phyloP scores from a whole-genome alignment of 1,284 basidiomycete species.

The Cryptococcus neoformans region DNA sequence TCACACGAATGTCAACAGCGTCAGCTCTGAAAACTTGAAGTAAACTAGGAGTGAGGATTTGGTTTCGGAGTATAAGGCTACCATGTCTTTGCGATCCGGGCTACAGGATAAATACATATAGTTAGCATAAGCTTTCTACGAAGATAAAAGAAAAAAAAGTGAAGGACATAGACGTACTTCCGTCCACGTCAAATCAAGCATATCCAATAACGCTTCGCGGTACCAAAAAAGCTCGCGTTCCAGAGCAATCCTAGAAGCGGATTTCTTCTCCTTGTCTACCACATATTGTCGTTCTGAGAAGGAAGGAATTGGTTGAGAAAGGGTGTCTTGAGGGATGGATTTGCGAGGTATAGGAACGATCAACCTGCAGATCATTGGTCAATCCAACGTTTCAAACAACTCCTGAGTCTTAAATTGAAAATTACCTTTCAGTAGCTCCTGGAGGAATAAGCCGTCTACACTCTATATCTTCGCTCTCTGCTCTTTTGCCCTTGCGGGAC shows the following conservation, averaged over 20 bases:
- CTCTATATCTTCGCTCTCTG: background rate
- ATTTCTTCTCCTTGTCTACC: constrained; percentile 67
- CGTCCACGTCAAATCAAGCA: constrained; percentile 69
- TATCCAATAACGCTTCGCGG: constrained; percentile 73
- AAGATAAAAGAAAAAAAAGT: background rate
- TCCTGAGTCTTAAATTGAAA: background rate
- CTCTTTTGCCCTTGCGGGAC: constrained; percentile 12
- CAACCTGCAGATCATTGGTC: constrained; percentile 54
- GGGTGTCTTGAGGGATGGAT: constrained; percentile 58
- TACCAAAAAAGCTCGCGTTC: constrained; percentile 91
- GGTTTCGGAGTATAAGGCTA: constrained; percentile 68
- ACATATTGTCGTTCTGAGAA: constrained; percentile 89
- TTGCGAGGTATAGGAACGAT: constrained; percentile 73
- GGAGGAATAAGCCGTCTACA: constrained; percentile 66
- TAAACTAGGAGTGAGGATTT: constrained; percentile 71
- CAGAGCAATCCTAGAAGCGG: constrained; percentile 58
- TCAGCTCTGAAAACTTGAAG: constrained; percentile 67
- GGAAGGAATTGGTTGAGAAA: constrained; percentile 70
- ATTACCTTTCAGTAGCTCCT: constrained; percentile 73
- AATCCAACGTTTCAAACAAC: too few species aligned
- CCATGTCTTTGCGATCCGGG: constrained; percentile 70
- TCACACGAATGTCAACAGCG: constrained; percentile 56
- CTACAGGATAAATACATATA: constrained; percentile 48
- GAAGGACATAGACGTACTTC: constrained; percentile 58
- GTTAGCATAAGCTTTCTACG: background rate